Evolutionary conservation across 1,284 basidiomycete species (phyloP).

Genomic region (Austroboletus niveus): DNA sequence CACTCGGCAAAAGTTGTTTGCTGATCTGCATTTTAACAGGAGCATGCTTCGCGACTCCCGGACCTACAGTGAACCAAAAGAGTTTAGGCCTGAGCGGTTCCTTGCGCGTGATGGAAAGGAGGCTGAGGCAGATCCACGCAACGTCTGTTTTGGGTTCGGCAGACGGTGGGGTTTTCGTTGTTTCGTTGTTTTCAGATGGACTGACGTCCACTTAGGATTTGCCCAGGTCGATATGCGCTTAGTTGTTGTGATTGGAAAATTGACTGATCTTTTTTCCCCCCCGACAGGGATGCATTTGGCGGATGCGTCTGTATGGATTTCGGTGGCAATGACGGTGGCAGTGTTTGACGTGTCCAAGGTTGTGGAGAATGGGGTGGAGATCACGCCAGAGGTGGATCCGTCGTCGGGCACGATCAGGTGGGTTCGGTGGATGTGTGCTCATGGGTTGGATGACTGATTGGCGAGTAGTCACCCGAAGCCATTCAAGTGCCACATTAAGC

Average conservation of each 20-base stretch:
- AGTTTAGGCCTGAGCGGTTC: slow-evolving; percentile 41
- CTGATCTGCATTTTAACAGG: slow-evolving; percentile 41
- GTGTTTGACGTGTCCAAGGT: slow-evolving; percentile 42
- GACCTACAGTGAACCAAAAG: slow-evolving; percentile 33
- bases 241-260: background rate
- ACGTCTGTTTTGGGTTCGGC: slow-evolving; percentile 58
- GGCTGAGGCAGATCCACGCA: slow-evolving; percentile 53
- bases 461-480: slow-evolving; percentile 53
- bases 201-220: slow-evolving; percentile 40
- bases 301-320: slow-evolving; percentile 55
- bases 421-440: background rate
- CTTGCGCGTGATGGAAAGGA: slow-evolving; percentile 31
- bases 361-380: slow-evolving; percentile 34
- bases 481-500: slow-evolving; percentile 57
- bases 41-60: slow-evolving; percentile 42
- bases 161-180: slow-evolving; percentile 44
- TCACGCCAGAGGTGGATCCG: slow-evolving; percentile 51
- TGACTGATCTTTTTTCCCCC: slow-evolving; percentile 2
- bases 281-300: slow-evolving; percentile 50
- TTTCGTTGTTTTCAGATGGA: slow-evolving; percentile 4
- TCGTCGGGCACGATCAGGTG: slow-evolving; percentile 61
- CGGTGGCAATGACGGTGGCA: slow-evolving; percentile 52
- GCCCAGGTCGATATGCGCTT: slow-evolving; percentile 43
- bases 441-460: slow-evolving; percentile 3
- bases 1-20: background rate